Evolutionary conservation across 2,329 filamentous ascomycete species (phyloP).

Genomic region (Mycocentrospora acerina): DNA sequence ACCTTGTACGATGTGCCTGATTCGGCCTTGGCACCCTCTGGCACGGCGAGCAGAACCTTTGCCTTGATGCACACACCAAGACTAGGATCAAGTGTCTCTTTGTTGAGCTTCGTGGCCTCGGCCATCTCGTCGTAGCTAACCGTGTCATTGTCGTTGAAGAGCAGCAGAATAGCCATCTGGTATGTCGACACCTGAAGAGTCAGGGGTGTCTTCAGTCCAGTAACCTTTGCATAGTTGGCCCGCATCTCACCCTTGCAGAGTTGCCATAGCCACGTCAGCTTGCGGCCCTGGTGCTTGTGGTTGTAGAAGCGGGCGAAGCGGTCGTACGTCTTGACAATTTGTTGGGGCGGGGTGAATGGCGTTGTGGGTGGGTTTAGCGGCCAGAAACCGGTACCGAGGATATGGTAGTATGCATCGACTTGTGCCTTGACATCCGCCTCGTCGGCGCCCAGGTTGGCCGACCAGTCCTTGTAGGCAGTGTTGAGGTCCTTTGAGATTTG

Average conservation of each 20-base stretch:
- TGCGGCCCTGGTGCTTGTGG: slow-evolving; percentile 93
- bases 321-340: slow-evolving; percentile 84
- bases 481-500: slow-evolving; percentile 99
- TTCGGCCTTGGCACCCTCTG: slow-evolving; percentile 73
- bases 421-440: slow-evolving; percentile 66
- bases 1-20: slow-evolving; percentile 78
- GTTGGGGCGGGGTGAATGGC: slow-evolving; percentile 81
- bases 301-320: slow-evolving; percentile 90
- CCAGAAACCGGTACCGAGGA: slow-evolving; percentile 97
- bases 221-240: slow-evolving; percentile 80
- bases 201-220: slow-evolving; percentile 73
- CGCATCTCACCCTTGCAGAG: slow-evolving; percentile 96
- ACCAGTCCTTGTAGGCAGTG: slow-evolving; percentile 76
- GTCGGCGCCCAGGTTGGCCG: slow-evolving; percentile 57
- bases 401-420: slow-evolving; percentile 85
- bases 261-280: slow-evolving; percentile 97
- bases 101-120: slow-evolving; percentile 74
- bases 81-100: slow-evolving; percentile 83
- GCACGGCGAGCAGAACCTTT: slow-evolving; percentile 75
- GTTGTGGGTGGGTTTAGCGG: slow-evolving; percentile 84
- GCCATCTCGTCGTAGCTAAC: slow-evolving; percentile 87
- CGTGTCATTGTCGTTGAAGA: slow-evolving; percentile 90
- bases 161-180: slow-evolving; percentile 91
- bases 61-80: slow-evolving; percentile 88
- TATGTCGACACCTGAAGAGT: slow-evolving; percentile 98